Conservation (phyloP, 2,329 filamentous ascomycete species). For the Colletotrichum limetticola region DNA sequence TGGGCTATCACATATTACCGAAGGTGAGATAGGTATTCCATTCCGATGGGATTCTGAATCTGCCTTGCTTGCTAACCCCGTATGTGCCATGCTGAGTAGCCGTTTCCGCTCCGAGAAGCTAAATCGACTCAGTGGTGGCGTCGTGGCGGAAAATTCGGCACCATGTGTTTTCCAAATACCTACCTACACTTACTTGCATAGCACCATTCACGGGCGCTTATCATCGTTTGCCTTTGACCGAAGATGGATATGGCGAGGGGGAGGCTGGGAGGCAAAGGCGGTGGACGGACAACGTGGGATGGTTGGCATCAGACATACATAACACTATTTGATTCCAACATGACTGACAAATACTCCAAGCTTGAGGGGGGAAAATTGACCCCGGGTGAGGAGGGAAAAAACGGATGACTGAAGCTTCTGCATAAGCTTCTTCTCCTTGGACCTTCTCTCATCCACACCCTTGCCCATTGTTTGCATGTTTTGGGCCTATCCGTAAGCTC, state of each 20-base stretch:
- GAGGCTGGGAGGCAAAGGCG: not conserved
- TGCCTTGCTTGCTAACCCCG: not conserved
- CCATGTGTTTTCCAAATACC: not conserved
- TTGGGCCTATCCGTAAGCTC: not conserved
- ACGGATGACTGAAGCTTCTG: constrained; percentile 1
- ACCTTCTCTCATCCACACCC: no score
- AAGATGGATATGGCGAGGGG: not conserved
- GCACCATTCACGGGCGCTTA: not conserved
- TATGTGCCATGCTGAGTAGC: not conserved
- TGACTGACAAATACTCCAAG: not conserved
- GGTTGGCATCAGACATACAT: not conserved
- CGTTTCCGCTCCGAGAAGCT: not conserved
- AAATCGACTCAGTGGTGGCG: not conserved
- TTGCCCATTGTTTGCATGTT: not conserved
- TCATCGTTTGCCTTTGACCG: not conserved
- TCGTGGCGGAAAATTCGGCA: not conserved
- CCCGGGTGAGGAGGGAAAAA: no score
- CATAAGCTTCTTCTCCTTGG: not conserved
- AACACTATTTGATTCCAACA: not conserved
- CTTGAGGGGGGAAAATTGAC: not conserved
- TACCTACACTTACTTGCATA: not conserved
- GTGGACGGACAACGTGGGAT: not conserved
- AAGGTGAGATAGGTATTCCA: not conserved
- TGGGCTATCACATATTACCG: not conserved
- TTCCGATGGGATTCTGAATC: not conserved